A percentile compares a stretch with the other conserved stretches of the same genome.
Conservation (phyloP, 768 basidiomycete genomes). For the Mycena rebaudengoi region DNA sequence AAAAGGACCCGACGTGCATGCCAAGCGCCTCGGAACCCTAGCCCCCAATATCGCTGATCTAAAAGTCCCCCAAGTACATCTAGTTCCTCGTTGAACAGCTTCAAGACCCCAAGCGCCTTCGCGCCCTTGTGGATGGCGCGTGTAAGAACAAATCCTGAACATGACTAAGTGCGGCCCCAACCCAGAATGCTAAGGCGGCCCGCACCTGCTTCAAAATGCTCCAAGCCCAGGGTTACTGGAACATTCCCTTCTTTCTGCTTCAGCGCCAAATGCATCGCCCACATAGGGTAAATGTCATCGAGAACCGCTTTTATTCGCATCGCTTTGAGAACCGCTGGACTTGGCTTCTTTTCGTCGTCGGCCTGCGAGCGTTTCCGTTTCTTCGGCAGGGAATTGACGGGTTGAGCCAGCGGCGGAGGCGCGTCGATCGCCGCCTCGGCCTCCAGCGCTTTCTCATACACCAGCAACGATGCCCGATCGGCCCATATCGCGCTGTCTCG, state of each 20-base stretch:
- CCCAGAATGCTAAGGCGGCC: fast-evolving
- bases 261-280: neutral
- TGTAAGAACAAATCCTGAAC: constrained; percentile 11
- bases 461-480: neutral
- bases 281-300: neutral
- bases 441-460: constrained; percentile 1
- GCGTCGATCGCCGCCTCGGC: constrained; percentile 4
- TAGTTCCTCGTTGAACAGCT: neutral
- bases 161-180: neutral
- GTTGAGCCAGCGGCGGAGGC: neutral
- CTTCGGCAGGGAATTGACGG: neutral
- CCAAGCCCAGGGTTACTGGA: neutral
- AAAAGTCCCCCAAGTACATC: neutral
- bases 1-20: neutral
- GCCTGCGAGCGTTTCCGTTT: neutral
- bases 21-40: constrained; percentile 4
- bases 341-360: neutral
- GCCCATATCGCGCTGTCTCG: neutral
- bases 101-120: constrained; percentile 1
- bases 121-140: constrained; percentile 1
- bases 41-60: constrained; percentile 2
- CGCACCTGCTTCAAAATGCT: constrained; percentile 18
- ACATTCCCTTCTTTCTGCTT: neutral
- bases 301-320: neutral
- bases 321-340: neutral